Evolutionary conservation across 768 basidiomycete species (phyloP).

Genomic region (Tricholoma saponaceum): DNA sequence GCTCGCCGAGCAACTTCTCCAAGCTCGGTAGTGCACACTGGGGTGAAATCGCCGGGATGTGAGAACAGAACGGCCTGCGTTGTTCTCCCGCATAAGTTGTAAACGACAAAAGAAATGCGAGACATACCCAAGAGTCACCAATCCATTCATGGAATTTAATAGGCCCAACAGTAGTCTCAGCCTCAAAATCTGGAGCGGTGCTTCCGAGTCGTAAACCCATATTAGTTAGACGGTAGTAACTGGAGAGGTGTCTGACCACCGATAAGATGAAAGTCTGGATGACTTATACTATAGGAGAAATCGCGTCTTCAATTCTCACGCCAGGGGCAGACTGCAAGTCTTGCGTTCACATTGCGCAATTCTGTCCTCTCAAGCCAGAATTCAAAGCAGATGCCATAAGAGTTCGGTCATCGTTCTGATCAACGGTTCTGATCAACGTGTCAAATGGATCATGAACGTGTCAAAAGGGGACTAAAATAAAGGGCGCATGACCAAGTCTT

Average conservation of each 20-base stretch:
- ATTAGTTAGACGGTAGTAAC: conserved; percentile 4
- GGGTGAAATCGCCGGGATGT: conserved; percentile 91
- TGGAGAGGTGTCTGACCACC: background rate
- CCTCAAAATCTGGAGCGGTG: conserved; percentile 89
- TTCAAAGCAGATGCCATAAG: too few relatives aligned
- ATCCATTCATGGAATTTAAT: conserved; percentile 96
- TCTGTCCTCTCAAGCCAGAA: background rate
- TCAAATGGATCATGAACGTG: background rate
- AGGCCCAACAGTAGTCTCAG: conserved; percentile 79
- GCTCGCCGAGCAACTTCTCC: conserved; percentile 90
- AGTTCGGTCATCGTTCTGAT: background rate
- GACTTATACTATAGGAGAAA: conserved; percentile 16
- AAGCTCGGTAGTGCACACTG: conserved; percentile 95
- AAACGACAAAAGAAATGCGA: conserved; percentile 1
- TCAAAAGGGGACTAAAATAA: background rate
- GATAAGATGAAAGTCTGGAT: background rate
- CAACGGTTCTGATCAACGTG: background rate
- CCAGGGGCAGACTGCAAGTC: conserved; percentile 20
- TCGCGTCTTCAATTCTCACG: conserved; percentile 69
- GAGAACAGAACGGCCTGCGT: conserved; percentile 86
- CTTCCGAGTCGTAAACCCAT: conserved; percentile 77
- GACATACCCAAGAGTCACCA: conserved; percentile 79
- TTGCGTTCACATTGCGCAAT: conserved; percentile 44
- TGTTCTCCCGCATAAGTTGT: background rate
- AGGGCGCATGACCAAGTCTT: conserved; percentile 10